phyloP scores from a whole-genome alignment of 768 basidiomycete species.

The Trametes sanguinea region DNA sequence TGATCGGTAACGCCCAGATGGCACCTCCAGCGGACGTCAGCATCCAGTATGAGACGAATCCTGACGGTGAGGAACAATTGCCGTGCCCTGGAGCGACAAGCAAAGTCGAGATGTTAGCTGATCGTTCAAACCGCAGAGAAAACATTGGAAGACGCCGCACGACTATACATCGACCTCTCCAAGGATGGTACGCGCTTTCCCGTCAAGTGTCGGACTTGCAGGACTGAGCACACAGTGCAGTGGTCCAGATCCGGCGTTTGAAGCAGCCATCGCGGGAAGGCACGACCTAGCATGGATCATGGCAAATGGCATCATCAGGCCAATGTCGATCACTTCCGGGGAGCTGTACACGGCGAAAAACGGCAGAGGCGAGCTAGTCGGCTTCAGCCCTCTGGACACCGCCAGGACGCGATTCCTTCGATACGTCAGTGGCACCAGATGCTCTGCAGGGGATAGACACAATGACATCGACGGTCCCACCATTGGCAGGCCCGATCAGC shows the following conservation, averaged over 20 bases:
- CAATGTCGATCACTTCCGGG: constrained; percentile 12
- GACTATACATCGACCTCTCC: neutral
- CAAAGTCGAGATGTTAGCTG: neutral
- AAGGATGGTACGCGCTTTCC: neutral
- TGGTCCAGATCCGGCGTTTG: neutral
- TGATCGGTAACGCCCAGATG: neutral
- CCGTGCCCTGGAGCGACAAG: neutral
- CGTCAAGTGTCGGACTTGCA: no score
- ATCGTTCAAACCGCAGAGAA: neutral
- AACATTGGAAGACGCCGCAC: neutral
- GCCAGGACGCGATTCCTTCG: constrained; percentile 2
- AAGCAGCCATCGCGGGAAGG: neutral
- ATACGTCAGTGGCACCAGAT: constrained; percentile 12
- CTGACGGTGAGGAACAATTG: neutral
- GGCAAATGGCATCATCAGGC: neutral
- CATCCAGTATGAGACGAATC: neutral
- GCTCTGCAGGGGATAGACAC: neutral
- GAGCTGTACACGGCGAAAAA: constrained; percentile 22
- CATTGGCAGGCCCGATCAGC: neutral
- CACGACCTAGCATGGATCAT: neutral
- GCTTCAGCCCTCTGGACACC: constrained; percentile 19
- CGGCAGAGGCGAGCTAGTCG: constrained; percentile 14
- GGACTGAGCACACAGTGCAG: neutral
- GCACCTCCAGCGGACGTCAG: neutral
- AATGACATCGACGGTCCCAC: neutral